These are phyloP conservation scores for Linnemannia zychae DNA, from an alignment of 192 early-diverging fungal genomes.

Conservation along the genomic window DNA sequence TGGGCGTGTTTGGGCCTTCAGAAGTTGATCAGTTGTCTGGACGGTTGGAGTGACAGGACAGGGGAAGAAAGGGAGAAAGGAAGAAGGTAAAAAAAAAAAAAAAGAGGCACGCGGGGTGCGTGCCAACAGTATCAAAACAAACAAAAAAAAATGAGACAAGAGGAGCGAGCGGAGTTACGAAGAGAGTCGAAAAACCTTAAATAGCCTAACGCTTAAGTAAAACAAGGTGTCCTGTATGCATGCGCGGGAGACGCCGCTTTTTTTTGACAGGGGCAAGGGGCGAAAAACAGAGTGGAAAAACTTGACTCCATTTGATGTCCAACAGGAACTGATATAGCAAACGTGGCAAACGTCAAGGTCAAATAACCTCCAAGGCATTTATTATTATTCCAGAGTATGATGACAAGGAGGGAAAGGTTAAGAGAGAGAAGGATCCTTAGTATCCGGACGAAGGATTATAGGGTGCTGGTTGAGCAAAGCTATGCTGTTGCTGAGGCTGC, in stretches of 20 bases:
- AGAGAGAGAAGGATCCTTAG: not conserved
- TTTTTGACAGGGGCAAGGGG: too few relatives aligned
- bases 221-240: not conserved
- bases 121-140: not conserved
- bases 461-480: not conserved
- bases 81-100: not conserved
- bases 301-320: too few relatives aligned
- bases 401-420: too few relatives aligned
- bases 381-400: too few relatives aligned
- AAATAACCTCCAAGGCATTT: too few relatives aligned
- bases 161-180: not conserved
- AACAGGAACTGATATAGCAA: too few relatives aligned
- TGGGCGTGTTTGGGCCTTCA: too few relatives aligned
- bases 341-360: too few relatives aligned
- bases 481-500: not conserved
- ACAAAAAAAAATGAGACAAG: not conserved
- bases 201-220: not conserved
- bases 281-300: too few relatives aligned
- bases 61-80: not conserved
- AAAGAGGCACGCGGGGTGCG: not conserved
- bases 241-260: not conserved
- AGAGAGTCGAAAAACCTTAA: conserved; percentile 6
- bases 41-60: not conserved
- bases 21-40: too few relatives aligned
- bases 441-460: not conserved